phyloP scores from a whole-genome alignment of 2,329 filamentous ascomycete genomes.

The Ceratocystis harringtonii region DNA sequence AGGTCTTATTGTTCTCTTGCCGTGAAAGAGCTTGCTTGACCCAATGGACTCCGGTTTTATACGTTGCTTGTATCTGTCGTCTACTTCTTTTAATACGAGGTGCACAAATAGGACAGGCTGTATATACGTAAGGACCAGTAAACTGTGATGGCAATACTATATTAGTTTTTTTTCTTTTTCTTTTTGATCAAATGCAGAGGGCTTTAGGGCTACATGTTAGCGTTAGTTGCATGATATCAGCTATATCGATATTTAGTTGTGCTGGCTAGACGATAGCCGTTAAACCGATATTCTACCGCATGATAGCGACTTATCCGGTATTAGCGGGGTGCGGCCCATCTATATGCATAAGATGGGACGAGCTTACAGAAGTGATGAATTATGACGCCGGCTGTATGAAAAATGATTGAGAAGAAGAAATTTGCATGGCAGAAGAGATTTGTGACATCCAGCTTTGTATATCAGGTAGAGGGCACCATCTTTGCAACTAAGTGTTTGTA shows the following conservation, averaged over 20 bases:
- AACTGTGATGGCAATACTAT: conserved; percentile 9
- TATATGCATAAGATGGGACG: conserved; percentile 8
- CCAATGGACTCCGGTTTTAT: too few relatives aligned
- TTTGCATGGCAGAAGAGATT: not conserved
- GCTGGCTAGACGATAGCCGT: not conserved
- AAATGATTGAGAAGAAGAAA: not conserved
- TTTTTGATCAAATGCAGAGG: conserved; percentile 13
- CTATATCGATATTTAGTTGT: conserved; percentile 1
- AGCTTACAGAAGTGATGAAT: conserved; percentile 8
- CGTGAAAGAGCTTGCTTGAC: too few relatives aligned
- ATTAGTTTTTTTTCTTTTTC: not conserved
- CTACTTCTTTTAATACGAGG: not conserved
- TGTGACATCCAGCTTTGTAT: not conserved
- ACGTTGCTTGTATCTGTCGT: too few relatives aligned
- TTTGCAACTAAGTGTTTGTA: not conserved
- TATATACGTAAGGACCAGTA: not conserved
- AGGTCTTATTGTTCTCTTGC: too few relatives aligned
- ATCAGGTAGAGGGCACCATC: not conserved
- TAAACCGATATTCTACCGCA: not conserved
- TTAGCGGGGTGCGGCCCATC: conserved; percentile 7
- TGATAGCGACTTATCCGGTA: conserved; percentile 6
- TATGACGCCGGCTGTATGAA: conserved; percentile 13
- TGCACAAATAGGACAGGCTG: conserved; percentile 10
- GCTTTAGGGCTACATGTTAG: conserved; percentile 12
- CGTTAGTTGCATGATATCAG: conserved; percentile 7